These are phyloP conservation scores for Ophiostoma sp. DNA, from an alignment of 2,329 filamentous ascomycete species.

Conservation along the genomic window DNA sequence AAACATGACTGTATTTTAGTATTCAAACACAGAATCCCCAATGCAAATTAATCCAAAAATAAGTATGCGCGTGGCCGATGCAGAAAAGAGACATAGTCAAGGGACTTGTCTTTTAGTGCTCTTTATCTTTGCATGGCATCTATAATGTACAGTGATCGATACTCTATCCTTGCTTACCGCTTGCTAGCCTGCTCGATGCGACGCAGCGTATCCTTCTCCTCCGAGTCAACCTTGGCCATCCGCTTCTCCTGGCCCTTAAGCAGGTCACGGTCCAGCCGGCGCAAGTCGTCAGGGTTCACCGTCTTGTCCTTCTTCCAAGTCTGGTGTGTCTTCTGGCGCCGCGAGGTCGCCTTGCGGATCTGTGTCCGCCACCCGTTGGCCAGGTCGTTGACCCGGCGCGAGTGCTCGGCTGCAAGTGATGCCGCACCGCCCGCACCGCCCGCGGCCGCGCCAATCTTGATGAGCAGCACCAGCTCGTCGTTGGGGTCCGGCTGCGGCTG, in stretches of 20 bases:
- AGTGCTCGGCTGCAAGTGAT: constrained; percentile 33
- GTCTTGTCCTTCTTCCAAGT: constrained; percentile 43
- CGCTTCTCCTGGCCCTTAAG: constrained; percentile 50
- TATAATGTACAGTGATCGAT: background rate
- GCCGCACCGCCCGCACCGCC: constrained; percentile 7
- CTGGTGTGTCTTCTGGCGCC: constrained; percentile 44
- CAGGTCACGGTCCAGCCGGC: constrained; percentile 42
- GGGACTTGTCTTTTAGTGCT: too few species aligned
- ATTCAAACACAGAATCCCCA: background rate
- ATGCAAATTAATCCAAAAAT: background rate
- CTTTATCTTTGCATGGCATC: background rate
- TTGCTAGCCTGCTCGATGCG: constrained; percentile 32
- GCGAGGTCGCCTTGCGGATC: constrained; percentile 37
- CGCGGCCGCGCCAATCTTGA: constrained; percentile 43
- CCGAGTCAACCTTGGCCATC: constrained; percentile 45
- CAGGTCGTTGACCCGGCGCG: constrained; percentile 40
- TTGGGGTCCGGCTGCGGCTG: constrained; percentile 47
- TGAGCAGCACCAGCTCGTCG: constrained; percentile 54
- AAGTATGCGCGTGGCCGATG: background rate
- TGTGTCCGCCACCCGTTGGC: constrained; percentile 48
- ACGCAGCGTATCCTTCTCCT: constrained; percentile 46
- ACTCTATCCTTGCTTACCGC: background rate
- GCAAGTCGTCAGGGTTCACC: constrained; percentile 42
- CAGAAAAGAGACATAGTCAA: too few species aligned
- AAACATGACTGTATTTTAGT: background rate